Evolutionary conservation across 148 eudicot species (phyloP), one percentile per base, ranked within the genome.

Genomic region (Camellia lanceoleosa): DNA sequence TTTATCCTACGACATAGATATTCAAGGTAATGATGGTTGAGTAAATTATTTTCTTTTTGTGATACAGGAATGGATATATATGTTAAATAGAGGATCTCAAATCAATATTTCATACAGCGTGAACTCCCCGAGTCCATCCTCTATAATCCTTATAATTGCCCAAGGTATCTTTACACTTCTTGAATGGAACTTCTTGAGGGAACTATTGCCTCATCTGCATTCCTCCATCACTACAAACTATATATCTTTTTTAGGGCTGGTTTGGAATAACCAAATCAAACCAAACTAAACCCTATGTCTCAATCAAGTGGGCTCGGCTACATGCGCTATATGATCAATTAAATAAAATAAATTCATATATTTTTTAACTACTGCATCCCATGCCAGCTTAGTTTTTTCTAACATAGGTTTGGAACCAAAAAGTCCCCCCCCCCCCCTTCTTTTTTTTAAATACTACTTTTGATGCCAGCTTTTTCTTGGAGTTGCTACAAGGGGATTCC

Each of bases 41-140:
- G 62, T 61, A 12, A 61, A 51, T 52, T 49, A 49, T 73, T 73
- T n/a, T 23, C 66, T 46, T 78, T 71, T 80, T 67, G 63, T 75
- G 44, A 65, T 83, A 47, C 87, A 94, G 98, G 90, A 88, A 71
- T 94, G 98, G 98, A 61, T 84, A 56, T 90, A 89, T 85, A 78
- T 65, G 85, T 82, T 94, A 84, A 92, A 92, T 77, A 75, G 79
- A 81, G 95, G 97, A 83, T 94, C 98, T 69, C 89, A 91, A 75
- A 82, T 92, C 68, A 85, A 87, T 80, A 84, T 95, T 76, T 89
- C 96, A 9, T 92, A 88, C 83, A 83, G 81, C 55, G 85, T 91
- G 72, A 72, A 23, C 30, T 84, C 89, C 65, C 42, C 80, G 46
- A 82, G 88, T 71, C 82, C 87, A 46, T 90, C 91, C 76, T 84